Evolutionary conservation across 164 flowering plant genomes (phyloP).

Genomic region (Amborella trichopoda): DNA sequence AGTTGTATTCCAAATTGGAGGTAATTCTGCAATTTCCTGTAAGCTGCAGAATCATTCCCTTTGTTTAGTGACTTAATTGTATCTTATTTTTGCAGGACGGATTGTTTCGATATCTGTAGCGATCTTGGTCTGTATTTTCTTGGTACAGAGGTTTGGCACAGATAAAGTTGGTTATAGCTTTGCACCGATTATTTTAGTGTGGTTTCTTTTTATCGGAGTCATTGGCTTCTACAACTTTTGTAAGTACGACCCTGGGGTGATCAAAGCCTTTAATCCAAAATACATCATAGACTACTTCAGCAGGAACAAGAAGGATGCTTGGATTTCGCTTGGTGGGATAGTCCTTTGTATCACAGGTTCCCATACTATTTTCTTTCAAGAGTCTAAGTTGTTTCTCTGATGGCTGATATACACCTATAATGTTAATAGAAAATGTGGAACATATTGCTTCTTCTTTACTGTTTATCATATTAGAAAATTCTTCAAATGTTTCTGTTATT

Average conservation of each 20-base stretch:
- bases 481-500: no score
- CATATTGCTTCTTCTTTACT: no score
- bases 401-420: not conserved
- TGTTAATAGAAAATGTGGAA: no score
- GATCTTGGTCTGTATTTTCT: conserved; percentile 10
- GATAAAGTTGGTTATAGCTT: conserved; percentile 18
- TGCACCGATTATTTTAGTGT: conserved; percentile 12
- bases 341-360: conserved; percentile 13
- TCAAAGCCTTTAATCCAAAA: conserved; percentile 14
- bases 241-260: conserved; percentile 11
- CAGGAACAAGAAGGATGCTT: conserved; percentile 9
- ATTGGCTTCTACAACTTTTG: conserved; percentile 12
- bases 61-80: not conserved
- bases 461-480: no score
- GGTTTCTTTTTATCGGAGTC: conserved; percentile 13
- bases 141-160: conserved; percentile 16
- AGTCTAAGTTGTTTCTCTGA: not conserved
- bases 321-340: conserved; percentile 18
- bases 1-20: not conserved
- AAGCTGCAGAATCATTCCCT: not conserved
- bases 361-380: not conserved
- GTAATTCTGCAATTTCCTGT: no score
- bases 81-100: not conserved
- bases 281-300: conserved; percentile 11
- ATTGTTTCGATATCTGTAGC: conserved; percentile 12